phyloP scores from a whole-genome alignment of 306 rosid genomes.

The Benincasa hispida region DNA sequence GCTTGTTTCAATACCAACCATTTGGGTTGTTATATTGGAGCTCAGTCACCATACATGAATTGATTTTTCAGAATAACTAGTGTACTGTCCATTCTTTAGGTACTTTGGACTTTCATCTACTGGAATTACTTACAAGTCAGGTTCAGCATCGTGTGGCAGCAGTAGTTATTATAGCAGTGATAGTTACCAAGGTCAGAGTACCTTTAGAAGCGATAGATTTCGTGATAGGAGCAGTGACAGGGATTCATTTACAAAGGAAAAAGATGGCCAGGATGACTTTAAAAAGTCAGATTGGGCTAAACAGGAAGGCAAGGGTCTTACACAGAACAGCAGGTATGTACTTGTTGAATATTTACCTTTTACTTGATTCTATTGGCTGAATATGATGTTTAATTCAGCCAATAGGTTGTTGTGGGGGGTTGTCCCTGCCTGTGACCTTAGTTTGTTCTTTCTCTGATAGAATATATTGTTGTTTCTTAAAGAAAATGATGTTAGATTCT shows the following conservation, averaged over 20 bases:
- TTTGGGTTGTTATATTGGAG: neutral
- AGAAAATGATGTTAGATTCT: neutral
- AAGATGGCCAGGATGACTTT: slow-evolving; percentile 31
- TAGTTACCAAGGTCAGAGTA: slow-evolving; percentile 49
- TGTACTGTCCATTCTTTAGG: slow-evolving; percentile 26
- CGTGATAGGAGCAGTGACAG: slow-evolving; percentile 43
- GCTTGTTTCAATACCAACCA: neutral
- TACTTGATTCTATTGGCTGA: neutral
- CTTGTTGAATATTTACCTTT: neutral
- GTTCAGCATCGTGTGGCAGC: slow-evolving; percentile 45
- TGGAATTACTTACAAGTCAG: slow-evolving; percentile 66
- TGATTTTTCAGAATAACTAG: slow-evolving; percentile 13
- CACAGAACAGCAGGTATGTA: slow-evolving; percentile 44
- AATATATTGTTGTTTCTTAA: too few species aligned
- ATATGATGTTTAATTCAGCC: neutral
- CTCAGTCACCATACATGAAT: slow-evolving; percentile 6
- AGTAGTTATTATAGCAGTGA: slow-evolving; percentile 49
- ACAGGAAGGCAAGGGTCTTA: slow-evolving; percentile 44
- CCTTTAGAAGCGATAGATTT: slow-evolving; percentile 37
- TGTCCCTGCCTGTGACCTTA: neutral
- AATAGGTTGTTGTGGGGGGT: neutral
- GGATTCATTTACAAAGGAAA: slow-evolving; percentile 47
- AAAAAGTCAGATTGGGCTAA: slow-evolving; percentile 32
- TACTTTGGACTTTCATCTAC: slow-evolving; percentile 90
- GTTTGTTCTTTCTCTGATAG: neutral